Conservation (phyloP, 192 early-diverging fungal genomes). For the Umbelopsis sp. region DNA sequence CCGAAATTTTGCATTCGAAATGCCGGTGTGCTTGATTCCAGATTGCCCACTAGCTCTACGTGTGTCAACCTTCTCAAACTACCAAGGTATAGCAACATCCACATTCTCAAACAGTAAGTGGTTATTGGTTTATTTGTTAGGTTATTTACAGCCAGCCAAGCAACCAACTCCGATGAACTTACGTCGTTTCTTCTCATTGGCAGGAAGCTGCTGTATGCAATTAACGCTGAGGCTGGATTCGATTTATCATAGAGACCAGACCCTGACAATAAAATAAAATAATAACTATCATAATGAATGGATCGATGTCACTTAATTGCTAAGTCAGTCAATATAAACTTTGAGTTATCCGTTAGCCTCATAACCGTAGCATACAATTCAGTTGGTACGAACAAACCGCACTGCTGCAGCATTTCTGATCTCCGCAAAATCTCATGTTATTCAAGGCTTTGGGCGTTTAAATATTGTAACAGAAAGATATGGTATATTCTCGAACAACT, state of each 20-base stretch:
- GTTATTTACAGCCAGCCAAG: no score
- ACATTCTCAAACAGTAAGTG: constrained; percentile 57
- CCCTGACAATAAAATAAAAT: background rate
- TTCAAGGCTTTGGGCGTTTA: background rate
- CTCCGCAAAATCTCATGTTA: background rate
- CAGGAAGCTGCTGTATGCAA: constrained; percentile 85
- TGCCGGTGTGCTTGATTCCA: constrained; percentile 65
- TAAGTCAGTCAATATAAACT: no score
- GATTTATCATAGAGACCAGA: constrained; percentile 69
- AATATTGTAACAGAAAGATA: background rate
- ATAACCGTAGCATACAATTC: no score
- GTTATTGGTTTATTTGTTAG: background rate
- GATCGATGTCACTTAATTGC: no score
- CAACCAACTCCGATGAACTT: constrained; percentile 5
- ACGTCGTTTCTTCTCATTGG: constrained; percentile 23
- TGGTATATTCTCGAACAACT: background rate
- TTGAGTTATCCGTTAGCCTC: no score
- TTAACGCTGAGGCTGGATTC: constrained; percentile 88
- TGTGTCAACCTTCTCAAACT: constrained; percentile 93
- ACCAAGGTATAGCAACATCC: constrained; percentile 68
- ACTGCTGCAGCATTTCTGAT: background rate
- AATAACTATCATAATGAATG: background rate
- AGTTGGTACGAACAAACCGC: no score
- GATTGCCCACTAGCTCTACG: constrained; percentile 81
- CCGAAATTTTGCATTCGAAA: constrained; percentile 74